phyloP scores from a whole-genome alignment of 257 asterid species.

The Nicotiana tomentosiformis region DNA sequence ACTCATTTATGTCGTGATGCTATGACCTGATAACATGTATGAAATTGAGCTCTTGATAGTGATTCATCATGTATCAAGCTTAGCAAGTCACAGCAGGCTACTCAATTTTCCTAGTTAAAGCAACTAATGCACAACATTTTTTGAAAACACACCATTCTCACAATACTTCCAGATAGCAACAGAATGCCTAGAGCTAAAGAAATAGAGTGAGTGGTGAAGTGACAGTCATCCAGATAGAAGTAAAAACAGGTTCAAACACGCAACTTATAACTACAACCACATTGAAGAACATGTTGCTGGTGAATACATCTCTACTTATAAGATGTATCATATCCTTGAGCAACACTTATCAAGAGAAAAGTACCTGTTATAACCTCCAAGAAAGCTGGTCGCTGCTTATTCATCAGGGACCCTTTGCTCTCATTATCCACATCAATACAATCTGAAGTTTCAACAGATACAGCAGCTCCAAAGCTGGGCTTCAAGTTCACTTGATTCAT shows the following conservation, averaged over 20 bases:
- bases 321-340: constrained; percentile 4
- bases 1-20: neutral
- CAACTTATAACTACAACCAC: neutral
- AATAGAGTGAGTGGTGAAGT: neutral
- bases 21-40: neutral
- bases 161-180: neutral
- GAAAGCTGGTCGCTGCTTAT: constrained; percentile 36
- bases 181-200: neutral
- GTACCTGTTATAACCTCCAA: constrained; percentile 93
- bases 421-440: constrained; percentile 21
- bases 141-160: neutral
- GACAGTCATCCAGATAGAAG: neutral
- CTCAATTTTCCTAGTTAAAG: neutral
- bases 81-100: neutral
- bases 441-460: constrained; percentile 21
- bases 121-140: neutral
- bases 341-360: constrained; percentile 4
- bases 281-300: neutral
- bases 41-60: neutral
- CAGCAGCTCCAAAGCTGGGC: constrained; percentile 22
- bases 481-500: constrained; percentile 20
- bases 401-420: constrained; percentile 25
- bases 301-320: neutral
- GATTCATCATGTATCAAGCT: neutral
- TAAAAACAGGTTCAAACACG: neutral